Conservation (phyloP, 805 yeast genomes). For the Lipomyces yamadae region DNA sequence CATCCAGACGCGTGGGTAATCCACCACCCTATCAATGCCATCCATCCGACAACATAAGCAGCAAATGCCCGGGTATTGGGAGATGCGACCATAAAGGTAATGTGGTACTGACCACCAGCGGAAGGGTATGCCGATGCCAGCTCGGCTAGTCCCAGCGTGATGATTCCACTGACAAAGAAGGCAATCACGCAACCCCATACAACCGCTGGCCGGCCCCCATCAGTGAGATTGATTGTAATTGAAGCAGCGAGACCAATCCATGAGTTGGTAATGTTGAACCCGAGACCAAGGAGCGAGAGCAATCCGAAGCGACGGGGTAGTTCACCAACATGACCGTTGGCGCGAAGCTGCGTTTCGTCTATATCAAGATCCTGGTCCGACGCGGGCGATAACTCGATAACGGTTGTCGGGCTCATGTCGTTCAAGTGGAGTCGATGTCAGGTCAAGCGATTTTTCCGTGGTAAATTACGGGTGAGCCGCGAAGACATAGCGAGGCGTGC, state of each 20-base stretch:
- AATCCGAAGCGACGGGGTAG: conserved; percentile 8
- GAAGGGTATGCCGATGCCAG: conserved; percentile 35
- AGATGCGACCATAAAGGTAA: conserved; percentile 39
- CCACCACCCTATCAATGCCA: conserved; percentile 42
- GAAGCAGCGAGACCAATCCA: conserved; percentile 29
- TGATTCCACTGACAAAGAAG: conserved; percentile 23
- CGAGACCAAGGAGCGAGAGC: conserved; percentile 11
- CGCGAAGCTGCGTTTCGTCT: conserved; percentile 11
- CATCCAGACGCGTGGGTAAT: conserved; percentile 46
- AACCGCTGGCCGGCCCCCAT: conserved; percentile 16
- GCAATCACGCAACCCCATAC: conserved; percentile 33
- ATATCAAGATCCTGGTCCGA: conserved; percentile 2
- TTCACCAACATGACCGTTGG: conserved; percentile 13
- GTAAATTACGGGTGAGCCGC: background rate
- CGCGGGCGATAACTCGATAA: background rate
- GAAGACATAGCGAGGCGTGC: background rate
- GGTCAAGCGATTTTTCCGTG: background rate
- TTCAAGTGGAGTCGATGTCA: background rate
- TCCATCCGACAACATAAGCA: conserved; percentile 41
- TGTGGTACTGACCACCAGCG: conserved; percentile 38
- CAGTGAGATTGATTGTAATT: conserved; percentile 5
- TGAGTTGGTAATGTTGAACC: conserved; percentile 30
- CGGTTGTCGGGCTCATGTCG: background rate
- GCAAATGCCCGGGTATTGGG: conserved; percentile 37
- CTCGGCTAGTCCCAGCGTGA: conserved; percentile 33